phyloP scores from a whole-genome alignment of 257 asterid genomes.

The Vinca minor region DNA sequence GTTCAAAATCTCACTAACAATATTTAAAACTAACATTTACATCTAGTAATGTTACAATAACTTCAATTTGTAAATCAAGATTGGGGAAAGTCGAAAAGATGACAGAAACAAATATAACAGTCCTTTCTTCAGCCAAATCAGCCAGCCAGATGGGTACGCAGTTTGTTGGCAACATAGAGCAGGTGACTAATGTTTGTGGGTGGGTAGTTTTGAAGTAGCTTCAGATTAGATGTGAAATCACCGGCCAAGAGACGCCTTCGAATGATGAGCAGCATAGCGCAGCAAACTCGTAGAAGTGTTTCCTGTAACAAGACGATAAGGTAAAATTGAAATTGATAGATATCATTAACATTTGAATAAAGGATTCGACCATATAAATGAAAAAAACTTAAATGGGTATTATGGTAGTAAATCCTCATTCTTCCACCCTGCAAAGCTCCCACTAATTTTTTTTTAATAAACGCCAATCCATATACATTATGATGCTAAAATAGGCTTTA shows the following conservation, averaged over 20 bases:
- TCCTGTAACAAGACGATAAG: conserved; percentile 52
- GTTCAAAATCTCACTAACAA: conserved; percentile 1
- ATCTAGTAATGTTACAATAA: conserved; percentile 4
- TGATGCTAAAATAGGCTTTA: background rate
- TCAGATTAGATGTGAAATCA: conserved; percentile 85
- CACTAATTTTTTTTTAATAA: too few species aligned
- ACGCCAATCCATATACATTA: background rate
- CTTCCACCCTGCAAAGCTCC: conserved; percentile 4
- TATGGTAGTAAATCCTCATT: background rate
- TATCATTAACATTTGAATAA: too few species aligned
- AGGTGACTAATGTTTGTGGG: conserved; percentile 83
- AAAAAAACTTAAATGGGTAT: background rate
- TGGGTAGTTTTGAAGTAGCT: conserved; percentile 82
- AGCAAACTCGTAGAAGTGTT: conserved; percentile 73
- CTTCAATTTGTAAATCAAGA: background rate
- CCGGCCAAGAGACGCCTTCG: conserved; percentile 88
- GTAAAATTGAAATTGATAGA: too few species aligned
- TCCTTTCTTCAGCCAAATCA: conserved; percentile 4
- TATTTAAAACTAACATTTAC: background rate
- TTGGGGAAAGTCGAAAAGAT: background rate
- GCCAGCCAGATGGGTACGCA: conserved; percentile 35
- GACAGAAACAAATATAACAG: background rate
- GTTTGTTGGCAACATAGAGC: conserved; percentile 80
- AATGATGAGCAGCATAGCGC: conserved; percentile 84
- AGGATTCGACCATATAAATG: background rate